Evolutionary conservation across 2,329 filamentous ascomycete genomes (phyloP), one percentile per base, ranked within the genome.

Genomic region (Aspergillus sp.): DNA sequence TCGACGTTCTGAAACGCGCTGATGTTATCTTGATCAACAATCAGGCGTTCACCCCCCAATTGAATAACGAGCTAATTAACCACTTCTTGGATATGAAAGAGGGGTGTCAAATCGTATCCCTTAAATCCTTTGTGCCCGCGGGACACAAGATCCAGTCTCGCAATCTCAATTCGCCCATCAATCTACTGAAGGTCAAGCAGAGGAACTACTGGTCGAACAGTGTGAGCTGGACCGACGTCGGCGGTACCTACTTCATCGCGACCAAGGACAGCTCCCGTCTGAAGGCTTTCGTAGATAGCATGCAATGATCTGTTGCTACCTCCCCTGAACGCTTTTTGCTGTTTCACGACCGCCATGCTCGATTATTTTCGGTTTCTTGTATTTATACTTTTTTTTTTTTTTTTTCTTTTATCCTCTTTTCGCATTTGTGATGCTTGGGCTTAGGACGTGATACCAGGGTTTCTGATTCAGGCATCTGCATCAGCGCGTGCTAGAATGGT

Each of bases 1-100:
- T 88, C 61, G 83, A 87, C 23, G 88, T 88, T 7, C 83, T 99
- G 53, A 89, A 90, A 74, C 86, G 88, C 57, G 94, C 95, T 1
- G 95, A 99, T 73, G 93, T 98, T n/a, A 86, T 99, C 17, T 84
- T 99, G 25, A 94, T 98, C 69, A 99, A 99, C 81, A 99, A 99
- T 78, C 93, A 98, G 77, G 95, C 92, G 2, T 99, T 99, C 77
- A 93, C 89, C 5, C 89, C 93, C 13, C 84, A 89, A 68, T 85
- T 97, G 58, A 99, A 98, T 77, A 89, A 91, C 71, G 86, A 87
- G 63, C 82, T 99, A 49, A 86, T 94, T 66, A 87, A 91, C 68
- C 91, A 96, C 80, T 98, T 99, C 71, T 81, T 99, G 62, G 95
- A 99, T 71, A 81, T 98, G 64, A 98, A 97, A 77, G 84, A 90